Conservation (phyloP, 371 early-diverging fungal species). For the Mucor racemosus region DNA sequence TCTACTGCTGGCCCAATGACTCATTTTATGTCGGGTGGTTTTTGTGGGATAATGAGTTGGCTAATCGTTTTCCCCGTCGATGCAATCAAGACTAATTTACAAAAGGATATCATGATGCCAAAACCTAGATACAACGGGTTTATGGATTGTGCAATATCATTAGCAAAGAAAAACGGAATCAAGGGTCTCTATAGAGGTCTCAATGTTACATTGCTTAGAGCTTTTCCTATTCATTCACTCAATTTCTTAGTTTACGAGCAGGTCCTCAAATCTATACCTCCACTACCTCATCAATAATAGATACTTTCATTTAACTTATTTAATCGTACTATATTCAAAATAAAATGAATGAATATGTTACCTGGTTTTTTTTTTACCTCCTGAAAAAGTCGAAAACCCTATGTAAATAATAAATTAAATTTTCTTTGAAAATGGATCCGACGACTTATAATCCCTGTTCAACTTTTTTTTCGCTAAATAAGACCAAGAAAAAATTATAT, state of each 20-base stretch:
- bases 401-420: no score
- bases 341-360: no score
- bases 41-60: constrained; percentile 81
- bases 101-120: constrained; percentile 69
- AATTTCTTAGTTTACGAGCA: constrained; percentile 83
- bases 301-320: no score
- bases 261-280: constrained; percentile 52
- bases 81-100: constrained; percentile 74
- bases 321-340: no score
- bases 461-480: no score
- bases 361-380: no score
- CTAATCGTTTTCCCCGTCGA: constrained; percentile 81
- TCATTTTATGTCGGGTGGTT: constrained; percentile 76
- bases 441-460: no score
- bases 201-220: constrained; percentile 75
- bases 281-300: background rate
- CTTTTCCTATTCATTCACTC: constrained; percentile 83
- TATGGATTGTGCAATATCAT: constrained; percentile 59
- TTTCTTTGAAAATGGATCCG: no score
- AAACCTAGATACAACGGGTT: constrained; percentile 50
- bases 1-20: constrained; percentile 58
- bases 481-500: no score
- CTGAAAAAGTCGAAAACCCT: no score
- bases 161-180: constrained; percentile 59
- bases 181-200: constrained; percentile 76